Base-by-base conservation (phyloP, 2,329 filamentous ascomycete genomes). In the Phialophora tarda region DNA sequence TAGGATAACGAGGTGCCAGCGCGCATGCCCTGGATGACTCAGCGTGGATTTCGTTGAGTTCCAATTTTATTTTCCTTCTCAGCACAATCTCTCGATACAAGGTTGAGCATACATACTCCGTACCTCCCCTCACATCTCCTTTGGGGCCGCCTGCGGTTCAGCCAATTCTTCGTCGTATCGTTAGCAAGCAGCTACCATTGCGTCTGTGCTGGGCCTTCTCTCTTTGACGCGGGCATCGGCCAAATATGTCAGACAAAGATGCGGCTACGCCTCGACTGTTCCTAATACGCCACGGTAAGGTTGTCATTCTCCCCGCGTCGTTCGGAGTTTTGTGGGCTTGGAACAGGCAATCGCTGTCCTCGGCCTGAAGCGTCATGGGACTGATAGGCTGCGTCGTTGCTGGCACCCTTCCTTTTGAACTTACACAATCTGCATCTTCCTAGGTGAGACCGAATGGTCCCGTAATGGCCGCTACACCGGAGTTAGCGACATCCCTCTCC, bases 381-480 rank as follows among this genome's bases (percentile, higher is more conserved):
- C 26, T 21, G 14, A 41, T 12, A n/a, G n/a, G 30, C 24, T 50
- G 28, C 11, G n/a, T 30, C 28, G 4, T 54, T 32, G n/a, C 10
- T 21, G 17, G 14, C 47, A n/a, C 12, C 59, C n/a, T 12, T 8
- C 24, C 50, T 23, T 34, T 8, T 50, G 23, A 28, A 51, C 59
- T 61, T 28, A 61, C 59, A 51, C 24, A 26, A 53, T 14, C 21
- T 47, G 14, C 41, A 24, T 32, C 10, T 17, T 8, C 57, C 28
- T 62, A 78, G 77, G 77, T 8, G 78, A 82, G 69, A 84, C 82
- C 3, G 78, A 81, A 73, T 84, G 82, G 82, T 78, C 82, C 56
- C 79, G 79, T 61, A 78, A 75, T 51, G 82, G 82, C 41, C 80
- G 78, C 47, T 83, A 80, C 72, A 84, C 82, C 1, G 81, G 81